A percentile compares a stretch with the other conserved stretches of the same genome.
Evolutionary conservation across 768 basidiomycete genomes (phyloP).

Genomic region (Lentinula guzmanii): DNA sequence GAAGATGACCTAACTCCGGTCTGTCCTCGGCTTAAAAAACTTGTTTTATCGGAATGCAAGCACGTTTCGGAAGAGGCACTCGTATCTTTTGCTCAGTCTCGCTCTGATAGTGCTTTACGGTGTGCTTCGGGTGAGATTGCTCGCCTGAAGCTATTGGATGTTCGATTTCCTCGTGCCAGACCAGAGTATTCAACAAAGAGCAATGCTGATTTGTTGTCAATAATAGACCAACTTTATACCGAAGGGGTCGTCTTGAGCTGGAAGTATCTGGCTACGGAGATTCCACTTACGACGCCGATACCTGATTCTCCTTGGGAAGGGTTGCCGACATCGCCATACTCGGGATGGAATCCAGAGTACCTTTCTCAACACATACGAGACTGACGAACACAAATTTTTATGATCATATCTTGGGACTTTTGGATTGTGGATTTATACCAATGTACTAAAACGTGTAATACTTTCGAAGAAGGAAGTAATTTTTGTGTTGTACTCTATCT

Average conservation of each 20-base stretch:
- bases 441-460: background rate
- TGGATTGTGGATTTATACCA: background rate
- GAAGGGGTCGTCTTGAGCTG: conserved; percentile 1
- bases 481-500: background rate
- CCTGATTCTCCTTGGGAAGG: conserved; percentile 2
- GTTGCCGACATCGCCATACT: background rate
- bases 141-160: background rate
- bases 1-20: background rate
- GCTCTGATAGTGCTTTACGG: background rate
- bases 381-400: background rate
- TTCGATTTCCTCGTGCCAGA: background rate
- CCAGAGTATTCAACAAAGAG: background rate
- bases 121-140: background rate
- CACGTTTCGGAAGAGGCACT: background rate
- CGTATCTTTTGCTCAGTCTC: background rate
- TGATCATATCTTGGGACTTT: background rate
- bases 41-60: background rate
- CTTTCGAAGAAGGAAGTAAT: background rate
- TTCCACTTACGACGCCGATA: background rate
- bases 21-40: conserved; percentile 1
- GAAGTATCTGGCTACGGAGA: background rate
- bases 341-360: background rate
- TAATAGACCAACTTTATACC: background rate
- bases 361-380: background rate
- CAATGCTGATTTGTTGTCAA: background rate